These are phyloP conservation scores for Cyberlindnera euphorbiiphila DNA, from an alignment of 805 yeast genomes.

Conservation along the genomic window DNA sequence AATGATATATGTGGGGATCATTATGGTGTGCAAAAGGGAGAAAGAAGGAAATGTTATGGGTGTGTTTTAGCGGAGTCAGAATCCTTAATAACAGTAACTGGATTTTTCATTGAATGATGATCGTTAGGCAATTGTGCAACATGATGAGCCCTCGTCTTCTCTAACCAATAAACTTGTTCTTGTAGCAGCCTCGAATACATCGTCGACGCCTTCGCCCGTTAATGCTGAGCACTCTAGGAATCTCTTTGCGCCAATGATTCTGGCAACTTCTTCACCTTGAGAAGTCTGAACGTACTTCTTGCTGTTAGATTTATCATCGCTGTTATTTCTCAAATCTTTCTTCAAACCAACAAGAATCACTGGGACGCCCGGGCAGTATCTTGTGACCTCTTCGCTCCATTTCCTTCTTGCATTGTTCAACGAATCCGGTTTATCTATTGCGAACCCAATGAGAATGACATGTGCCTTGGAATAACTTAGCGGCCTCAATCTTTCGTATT, in stretches of 20 bases:
- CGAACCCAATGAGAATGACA: slow-evolving; percentile 80
- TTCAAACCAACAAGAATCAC: slow-evolving; percentile 78
- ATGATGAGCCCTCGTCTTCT: slow-evolving; percentile 34
- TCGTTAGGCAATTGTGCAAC: slow-evolving; percentile 36
- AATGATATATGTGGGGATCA: neutral
- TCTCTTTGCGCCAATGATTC: slow-evolving; percentile 73
- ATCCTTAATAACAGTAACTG: neutral
- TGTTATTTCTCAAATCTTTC: slow-evolving; percentile 63
- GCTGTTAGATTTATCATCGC: slow-evolving; percentile 32
- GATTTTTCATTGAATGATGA: neutral
- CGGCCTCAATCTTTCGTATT: slow-evolving; percentile 85
- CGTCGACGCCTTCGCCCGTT: slow-evolving; percentile 94
- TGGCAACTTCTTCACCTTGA: slow-evolving; percentile 69
- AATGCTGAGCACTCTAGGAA: slow-evolving; percentile 88
- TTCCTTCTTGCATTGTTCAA: slow-evolving; percentile 76
- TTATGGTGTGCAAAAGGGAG: neutral
- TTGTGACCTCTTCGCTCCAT: slow-evolving; percentile 82
- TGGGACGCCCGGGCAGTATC: slow-evolving; percentile 80
- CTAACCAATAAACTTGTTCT: slow-evolving; percentile 68
- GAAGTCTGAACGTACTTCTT: slow-evolving; percentile 45
- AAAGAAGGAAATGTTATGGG: no score
- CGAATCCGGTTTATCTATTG: slow-evolving; percentile 81
- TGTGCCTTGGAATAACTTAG: slow-evolving; percentile 85
- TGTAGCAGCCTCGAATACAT: slow-evolving; percentile 88
- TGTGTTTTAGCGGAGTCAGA: no score